Percentiles rank a stretch among this genome's conserved stretches.
These are phyloP conservation scores for Phoenix roebelenii DNA, from an alignment of 176 grass and related monocot species.

Conservation along the genomic window DNA sequence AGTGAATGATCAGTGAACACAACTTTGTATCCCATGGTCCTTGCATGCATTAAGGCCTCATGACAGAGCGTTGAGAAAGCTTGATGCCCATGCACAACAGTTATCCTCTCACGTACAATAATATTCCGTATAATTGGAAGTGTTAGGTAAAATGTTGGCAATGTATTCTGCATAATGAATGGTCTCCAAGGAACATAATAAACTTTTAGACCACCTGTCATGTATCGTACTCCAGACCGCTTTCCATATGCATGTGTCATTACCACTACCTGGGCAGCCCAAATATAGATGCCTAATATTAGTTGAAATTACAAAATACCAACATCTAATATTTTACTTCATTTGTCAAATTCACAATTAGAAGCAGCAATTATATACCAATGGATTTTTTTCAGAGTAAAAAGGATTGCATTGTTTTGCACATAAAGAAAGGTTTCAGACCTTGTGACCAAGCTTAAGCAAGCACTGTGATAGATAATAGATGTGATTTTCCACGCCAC, in stretches of 20 bases:
- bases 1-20: slow-evolving; percentile 96
- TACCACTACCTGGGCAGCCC: slow-evolving; percentile 58
- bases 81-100: slow-evolving; percentile 93
- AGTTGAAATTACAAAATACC: too few relatives aligned
- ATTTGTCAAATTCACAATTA: too few relatives aligned
- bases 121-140: slow-evolving; percentile 72
- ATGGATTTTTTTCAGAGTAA: too few relatives aligned
- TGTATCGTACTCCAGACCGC: slow-evolving; percentile 78
- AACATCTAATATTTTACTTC: too few relatives aligned
- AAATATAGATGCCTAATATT: not conserved
- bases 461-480: slow-evolving; percentile 90
- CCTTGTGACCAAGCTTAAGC: slow-evolving; percentile 91
- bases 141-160: slow-evolving; percentile 79
- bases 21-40: slow-evolving; percentile 92
- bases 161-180: slow-evolving; percentile 92
- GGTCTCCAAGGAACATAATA: slow-evolving; percentile 89
- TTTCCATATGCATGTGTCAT: slow-evolving; percentile 97
- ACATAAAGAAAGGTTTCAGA: slow-evolving; percentile 4
- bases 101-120: slow-evolving; percentile 79
- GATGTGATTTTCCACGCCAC: slow-evolving; percentile 90
- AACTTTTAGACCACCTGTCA: slow-evolving; percentile 82
- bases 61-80: slow-evolving; percentile 93
- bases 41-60: slow-evolving; percentile 81
- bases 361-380: too few relatives aligned
- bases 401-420: too few relatives aligned